phyloP scores from a whole-genome alignment of 352 stramenopile genomes.

The Phytophthora tentaculata region DNA sequence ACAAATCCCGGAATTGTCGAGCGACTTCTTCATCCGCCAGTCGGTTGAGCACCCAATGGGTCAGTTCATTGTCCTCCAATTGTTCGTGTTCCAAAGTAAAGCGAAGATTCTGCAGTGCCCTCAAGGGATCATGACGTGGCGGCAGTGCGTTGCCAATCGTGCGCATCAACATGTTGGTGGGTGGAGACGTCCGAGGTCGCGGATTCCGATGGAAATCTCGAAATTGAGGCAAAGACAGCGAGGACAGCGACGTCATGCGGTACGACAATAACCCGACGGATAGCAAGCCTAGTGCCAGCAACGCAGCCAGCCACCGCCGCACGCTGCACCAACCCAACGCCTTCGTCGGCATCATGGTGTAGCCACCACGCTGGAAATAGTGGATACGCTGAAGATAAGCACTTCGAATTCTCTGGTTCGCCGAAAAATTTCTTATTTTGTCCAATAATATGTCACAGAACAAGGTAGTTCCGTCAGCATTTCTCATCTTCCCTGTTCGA shows the following conservation, averaged over 20 bases:
- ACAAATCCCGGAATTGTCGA: conserved; percentile 37
- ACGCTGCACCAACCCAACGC: conserved; percentile 9
- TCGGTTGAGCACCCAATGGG: conserved; percentile 64
- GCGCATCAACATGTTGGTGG: conserved; percentile 46
- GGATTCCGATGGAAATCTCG: not conserved
- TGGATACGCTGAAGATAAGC: not conserved
- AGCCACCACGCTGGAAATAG: not conserved
- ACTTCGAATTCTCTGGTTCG: not conserved
- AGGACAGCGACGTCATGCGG: conserved; percentile 25
- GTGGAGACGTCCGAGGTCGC: not conserved
- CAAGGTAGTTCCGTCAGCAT: not conserved
- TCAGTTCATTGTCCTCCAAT: conserved; percentile 45
- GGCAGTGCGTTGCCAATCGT: conserved; percentile 59
- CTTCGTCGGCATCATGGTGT: not conserved
- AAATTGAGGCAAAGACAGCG: not conserved
- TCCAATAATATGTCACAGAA: not conserved
- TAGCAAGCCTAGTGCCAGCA: conserved; percentile 32
- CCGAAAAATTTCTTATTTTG: not conserved
- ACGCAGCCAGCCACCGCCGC: conserved; percentile 19
- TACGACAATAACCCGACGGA: conserved; percentile 33
- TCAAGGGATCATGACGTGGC: conserved; percentile 51
- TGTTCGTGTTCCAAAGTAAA: conserved; percentile 62
- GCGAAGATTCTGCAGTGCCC: conserved; percentile 50
- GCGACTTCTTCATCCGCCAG: conserved; percentile 40
- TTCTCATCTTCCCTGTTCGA: not conserved